phyloP scores from a whole-genome alignment of 1,284 basidiomycete species.

The Grifola frondosa region DNA sequence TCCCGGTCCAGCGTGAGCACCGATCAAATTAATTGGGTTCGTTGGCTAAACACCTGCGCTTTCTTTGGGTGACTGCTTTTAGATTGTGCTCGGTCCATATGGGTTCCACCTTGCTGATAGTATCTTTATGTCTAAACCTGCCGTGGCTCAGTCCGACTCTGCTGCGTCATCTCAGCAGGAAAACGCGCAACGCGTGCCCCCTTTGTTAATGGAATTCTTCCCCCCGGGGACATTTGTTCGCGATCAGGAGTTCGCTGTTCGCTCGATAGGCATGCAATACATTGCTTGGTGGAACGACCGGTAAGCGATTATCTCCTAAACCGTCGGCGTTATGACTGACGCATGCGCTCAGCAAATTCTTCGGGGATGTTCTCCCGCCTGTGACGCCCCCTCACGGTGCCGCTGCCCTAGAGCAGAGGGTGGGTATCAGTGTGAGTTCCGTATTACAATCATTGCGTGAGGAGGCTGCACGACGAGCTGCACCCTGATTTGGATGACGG shows the following conservation, averaged over 20 bases:
- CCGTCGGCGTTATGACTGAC: not conserved
- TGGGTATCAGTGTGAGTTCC: constrained; percentile 51
- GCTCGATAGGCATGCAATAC: constrained; percentile 69
- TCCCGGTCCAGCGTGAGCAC: constrained; percentile 69
- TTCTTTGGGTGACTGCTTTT: constrained; percentile 2
- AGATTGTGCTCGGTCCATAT: constrained; percentile 75
- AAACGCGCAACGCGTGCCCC: constrained; percentile 5
- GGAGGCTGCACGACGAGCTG: constrained; percentile 20
- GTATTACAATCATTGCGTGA: constrained; percentile 44
- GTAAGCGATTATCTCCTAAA: constrained; percentile 33
- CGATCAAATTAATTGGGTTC: not conserved
- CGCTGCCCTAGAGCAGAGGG: constrained; percentile 35
- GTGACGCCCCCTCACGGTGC: constrained; percentile 41
- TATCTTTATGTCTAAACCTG: constrained; percentile 65
- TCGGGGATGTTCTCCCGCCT: constrained; percentile 33
- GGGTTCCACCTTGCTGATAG: constrained; percentile 72
- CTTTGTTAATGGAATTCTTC: constrained; percentile 77
- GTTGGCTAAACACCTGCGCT: too few species aligned
- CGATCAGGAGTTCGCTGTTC: constrained; percentile 64
- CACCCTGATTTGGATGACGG: not conserved
- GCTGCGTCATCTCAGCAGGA: not conserved
- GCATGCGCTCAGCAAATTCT: constrained; percentile 29
- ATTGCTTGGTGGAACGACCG: constrained; percentile 69
- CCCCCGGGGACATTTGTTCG: constrained; percentile 68
- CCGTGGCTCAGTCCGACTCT: constrained; percentile 13